Conservation (phyloP, 2,329 filamentous ascomycete genomes). For the Zymoseptoria pseudotritici region DNA sequence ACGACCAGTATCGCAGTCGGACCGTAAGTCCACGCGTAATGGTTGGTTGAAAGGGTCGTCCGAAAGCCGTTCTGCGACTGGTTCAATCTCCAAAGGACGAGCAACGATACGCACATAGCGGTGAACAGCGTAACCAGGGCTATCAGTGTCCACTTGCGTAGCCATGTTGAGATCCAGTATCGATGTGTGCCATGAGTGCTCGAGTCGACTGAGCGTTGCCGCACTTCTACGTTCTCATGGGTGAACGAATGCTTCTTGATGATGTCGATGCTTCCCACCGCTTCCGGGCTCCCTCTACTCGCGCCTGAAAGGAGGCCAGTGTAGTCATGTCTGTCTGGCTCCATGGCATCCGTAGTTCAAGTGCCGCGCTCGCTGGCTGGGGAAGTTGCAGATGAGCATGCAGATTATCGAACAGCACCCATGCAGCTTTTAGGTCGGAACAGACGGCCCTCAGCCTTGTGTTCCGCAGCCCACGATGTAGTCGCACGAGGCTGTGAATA, state of each 20-base stretch:
- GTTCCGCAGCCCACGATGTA: neutral
- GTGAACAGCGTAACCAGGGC: neutral
- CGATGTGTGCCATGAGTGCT: neutral
- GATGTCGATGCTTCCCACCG: neutral
- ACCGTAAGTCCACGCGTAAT: constrained; percentile 7
- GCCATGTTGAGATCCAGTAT: constrained; percentile 3
- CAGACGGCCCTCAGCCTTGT: neutral
- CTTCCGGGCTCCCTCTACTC: neutral
- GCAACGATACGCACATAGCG: neutral
- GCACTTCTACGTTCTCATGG: too few species aligned
- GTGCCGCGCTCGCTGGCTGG: neutral
- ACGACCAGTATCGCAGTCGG: constrained; percentile 5
- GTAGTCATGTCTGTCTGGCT: neutral
- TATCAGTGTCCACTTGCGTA: neutral
- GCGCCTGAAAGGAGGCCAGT: neutral
- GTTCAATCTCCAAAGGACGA: constrained; percentile 2
- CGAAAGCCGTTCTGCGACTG: constrained; percentile 1
- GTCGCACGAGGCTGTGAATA: neutral
- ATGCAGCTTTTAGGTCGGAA: neutral
- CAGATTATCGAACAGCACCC: neutral
- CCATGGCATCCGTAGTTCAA: neutral
- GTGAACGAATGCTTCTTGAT: neutral
- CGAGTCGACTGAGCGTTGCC: neutral
- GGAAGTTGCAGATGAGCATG: neutral
- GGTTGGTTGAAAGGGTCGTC: constrained; percentile 1